Evolutionary conservation across 176 grass and related monocot genomes (phyloP), one percentile per base, ranked within the genome.

Genomic region (Rhynchospora breviuscula): DNA sequence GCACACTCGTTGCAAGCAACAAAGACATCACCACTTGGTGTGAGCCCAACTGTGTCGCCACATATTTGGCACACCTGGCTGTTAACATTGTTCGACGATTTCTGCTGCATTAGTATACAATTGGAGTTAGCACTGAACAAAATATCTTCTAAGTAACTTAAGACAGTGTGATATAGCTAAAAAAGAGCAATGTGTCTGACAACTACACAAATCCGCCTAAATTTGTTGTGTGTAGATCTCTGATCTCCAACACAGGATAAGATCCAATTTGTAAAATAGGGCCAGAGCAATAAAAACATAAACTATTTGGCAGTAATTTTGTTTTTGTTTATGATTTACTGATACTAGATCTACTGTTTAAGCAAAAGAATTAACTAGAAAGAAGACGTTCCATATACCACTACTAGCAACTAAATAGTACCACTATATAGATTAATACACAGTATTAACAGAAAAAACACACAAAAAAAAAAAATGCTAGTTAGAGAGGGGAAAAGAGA

Each of bases 1-100:
- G 97, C 97, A 2, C 97, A 99, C 87, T 99, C 97, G 17, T 99
- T 99, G 91, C 97, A 99, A 76, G 97, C 97, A 45, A 99, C 97
- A 89, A 99, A 99, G 48, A 96, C 83, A 33, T 96, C 97, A 0
- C 89, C 93, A 1, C 82, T 94, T 4, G 90, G 91, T 43, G 97
- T 88, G 71, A 92, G 85, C 0, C 97, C 97, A 35, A 99, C 91
- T 35, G 88, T 88, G 62, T 99, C 97, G 0, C 97, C 87, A 59
- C 97, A 99, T 82, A 99, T 99, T 78, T 99, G 97, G 83, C 97
- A 99, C n/a, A 92, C 74, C 79, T 97, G 88, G 5, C 85, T 89
- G 25, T 85, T 93, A 23, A 69, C 78, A 21, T 80, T 89, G 17
- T 99, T 96, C 0, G 57, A 10, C 2, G 87, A 46, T 79, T 99